A percentile compares a stretch with the other conserved stretches of the same genome.
phyloP scores from a whole-genome alignment of 73 alveolate species.

The Durusdinium trenchii region DNA sequence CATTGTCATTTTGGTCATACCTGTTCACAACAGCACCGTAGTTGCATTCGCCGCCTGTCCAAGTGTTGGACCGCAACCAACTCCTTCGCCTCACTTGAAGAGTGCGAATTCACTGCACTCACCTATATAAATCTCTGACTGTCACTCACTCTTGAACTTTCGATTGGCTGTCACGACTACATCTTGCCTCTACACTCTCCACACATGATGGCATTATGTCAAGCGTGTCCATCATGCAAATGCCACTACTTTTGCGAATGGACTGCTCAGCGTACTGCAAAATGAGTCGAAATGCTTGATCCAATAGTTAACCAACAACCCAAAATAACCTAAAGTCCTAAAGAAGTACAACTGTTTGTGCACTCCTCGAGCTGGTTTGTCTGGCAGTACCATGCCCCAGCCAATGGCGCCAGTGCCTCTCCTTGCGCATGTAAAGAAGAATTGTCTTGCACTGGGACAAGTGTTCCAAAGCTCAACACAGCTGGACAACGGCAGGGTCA shows the following conservation, averaged over 20 bases:
- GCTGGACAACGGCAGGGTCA: not conserved
- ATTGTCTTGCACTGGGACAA: not conserved
- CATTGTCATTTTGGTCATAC: not conserved
- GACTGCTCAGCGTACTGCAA: too few relatives aligned
- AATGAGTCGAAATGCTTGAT: too few relatives aligned
- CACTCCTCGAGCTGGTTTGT: constrained; percentile 20
- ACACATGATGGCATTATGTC: too few relatives aligned
- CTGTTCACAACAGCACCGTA: not conserved
- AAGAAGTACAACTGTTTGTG: too few relatives aligned
- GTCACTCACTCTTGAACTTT: too few relatives aligned
- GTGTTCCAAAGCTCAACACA: not conserved
- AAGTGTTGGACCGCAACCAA: constrained; percentile 62
- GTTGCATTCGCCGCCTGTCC: constrained; percentile 18
- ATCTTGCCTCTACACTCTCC: too few relatives aligned
- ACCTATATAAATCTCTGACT: too few relatives aligned
- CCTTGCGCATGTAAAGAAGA: not conserved
- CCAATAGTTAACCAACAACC: too few relatives aligned
- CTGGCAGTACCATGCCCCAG: constrained; percentile 70
- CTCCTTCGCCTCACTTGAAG: constrained; percentile 31
- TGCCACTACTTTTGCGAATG: too few relatives aligned
- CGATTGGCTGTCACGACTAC: too few relatives aligned
- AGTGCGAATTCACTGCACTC: not conserved
- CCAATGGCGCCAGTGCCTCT: constrained; percentile 60
- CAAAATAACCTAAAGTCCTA: too few relatives aligned
- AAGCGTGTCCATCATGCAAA: too few relatives aligned